Evolutionary conservation across 768 basidiomycete species (phyloP).

Genomic region (Panaeolus cyanescens): DNA sequence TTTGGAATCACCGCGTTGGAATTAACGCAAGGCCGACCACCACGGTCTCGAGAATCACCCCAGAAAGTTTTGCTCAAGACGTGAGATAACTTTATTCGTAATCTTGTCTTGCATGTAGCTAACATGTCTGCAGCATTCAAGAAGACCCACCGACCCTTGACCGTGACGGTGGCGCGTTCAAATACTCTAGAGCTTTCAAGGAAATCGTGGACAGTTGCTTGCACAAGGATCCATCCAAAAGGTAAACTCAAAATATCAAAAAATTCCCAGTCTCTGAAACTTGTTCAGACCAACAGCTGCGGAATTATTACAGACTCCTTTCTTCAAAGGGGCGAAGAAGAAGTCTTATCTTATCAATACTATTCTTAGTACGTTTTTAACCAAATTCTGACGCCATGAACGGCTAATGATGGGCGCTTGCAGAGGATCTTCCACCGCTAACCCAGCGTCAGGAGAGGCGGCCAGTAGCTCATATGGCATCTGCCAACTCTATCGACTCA

Average conservation of each 20-base stretch:
- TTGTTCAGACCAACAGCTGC: conserved; percentile 68
- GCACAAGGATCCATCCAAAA: conserved; percentile 77
- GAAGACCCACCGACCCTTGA: conserved; percentile 79
- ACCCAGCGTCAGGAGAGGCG: conserved; percentile 73
- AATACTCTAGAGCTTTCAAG: conserved; percentile 80
- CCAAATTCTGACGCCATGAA: neutral
- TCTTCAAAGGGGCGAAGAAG: conserved; percentile 82
- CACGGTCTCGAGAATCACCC: conserved; percentile 76
- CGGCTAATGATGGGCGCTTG: conserved; percentile 3
- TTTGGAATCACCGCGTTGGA: conserved; percentile 96
- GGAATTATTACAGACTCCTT: conserved; percentile 73
- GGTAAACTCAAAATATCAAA: conserved; percentile 39
- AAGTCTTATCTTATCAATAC: conserved; percentile 75
- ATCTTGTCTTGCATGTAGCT: neutral
- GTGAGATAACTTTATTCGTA: conserved; percentile 31
- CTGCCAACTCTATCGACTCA: conserved; percentile 63
- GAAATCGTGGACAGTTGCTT: conserved; percentile 85
- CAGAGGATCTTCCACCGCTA: conserved; percentile 73
- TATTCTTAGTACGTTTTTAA: conserved; percentile 57
- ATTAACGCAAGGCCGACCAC: conserved; percentile 84
- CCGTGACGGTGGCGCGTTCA: conserved; percentile 67
- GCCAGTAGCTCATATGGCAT: conserved; percentile 33
- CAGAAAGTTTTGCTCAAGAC: conserved; percentile 76
- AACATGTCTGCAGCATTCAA: conserved; percentile 53
- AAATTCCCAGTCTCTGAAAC: neutral